Evolutionary conservation across 164 flowering plant genomes (phyloP), one percentile per base, ranked within the genome.

Genomic region (Sextonia rubra): DNA sequence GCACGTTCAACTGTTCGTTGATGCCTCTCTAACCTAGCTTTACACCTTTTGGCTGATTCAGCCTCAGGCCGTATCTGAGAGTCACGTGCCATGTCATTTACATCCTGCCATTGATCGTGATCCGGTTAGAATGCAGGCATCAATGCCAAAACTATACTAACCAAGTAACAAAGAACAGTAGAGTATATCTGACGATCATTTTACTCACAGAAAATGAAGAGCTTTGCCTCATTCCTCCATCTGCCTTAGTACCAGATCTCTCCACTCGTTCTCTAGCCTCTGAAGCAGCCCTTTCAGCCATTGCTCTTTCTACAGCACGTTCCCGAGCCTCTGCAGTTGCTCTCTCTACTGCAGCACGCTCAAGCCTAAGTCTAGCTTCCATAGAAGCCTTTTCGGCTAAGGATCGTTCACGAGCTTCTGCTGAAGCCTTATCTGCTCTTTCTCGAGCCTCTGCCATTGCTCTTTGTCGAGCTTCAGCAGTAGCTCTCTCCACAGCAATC

Each of bases 321-420:
- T 85, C 87, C 72, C 94, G 80, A 64, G 96, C 97, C 84, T 91
- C 99, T 66, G 88, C 83, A 52, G 92, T 89, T 69, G 97, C 98
- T 76, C 96, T 83, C 77, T 93, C 98, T 49, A 90, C 94, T 29
- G 96, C 98, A 79, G 97, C 94, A 73, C 96, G 94, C 79, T 89
- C 92, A 69, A 86, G 86, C 79, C 81, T 89, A 29, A 84, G 85
- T 83, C 85, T 90, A 78, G 66, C 91, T 73, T 87, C 93, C 23
- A 29, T 65, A 47, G 86, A 78, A 73, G 86, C 80, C 80, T 85
- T 90, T 18, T 88, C 96, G 49, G 86, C 79, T 76, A 74, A 30
- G 67, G 80, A 74, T 69, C 83, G 85, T 64, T 77, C 78, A 37
- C 75, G 81, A 29, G 81, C 78, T 68, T 80, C 84, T 27, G 79